Evolutionary conservation across 2,329 filamentous ascomycete species (phyloP), one percentile per base, ranked within the genome.

Genomic region (Colletotrichum coccodes): DNA sequence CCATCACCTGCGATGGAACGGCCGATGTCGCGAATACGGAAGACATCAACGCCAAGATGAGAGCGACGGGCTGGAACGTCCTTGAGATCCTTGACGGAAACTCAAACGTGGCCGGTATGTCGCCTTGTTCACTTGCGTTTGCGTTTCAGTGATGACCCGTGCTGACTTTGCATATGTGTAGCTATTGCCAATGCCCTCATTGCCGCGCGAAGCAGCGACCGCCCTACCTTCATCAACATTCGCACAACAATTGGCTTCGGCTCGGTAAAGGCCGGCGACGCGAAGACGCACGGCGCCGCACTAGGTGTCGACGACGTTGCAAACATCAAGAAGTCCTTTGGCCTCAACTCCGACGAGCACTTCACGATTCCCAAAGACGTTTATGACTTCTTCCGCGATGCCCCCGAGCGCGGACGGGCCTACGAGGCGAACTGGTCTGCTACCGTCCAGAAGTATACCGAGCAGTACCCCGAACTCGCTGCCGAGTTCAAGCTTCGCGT

Each of bases 141-240:
- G 42, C n/a, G 42, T 46, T 1, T 23, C 11, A n/a, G n/a, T 23
- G 4, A 21, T 9, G n/a, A 2, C 12, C 11, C 38, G n/a, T n/a
- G 1, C 38, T 40, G 16, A 40, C 21, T 46, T 18, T 23, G 3
- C n/a, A 21, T 7, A 12, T 42, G 5, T 9, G 11, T 30, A 65
- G 63, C 54, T 0, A 78, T 87, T 12, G 83, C 87, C 4, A 59
- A 75, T 12, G 86, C 86, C 1, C 75, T 89, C 23, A 76, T 82
- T 42, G 75, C 79, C 26, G 84, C 85, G 6, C 80, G 82, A 50
- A 72, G 75, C 3, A 80, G 79, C 6, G 80, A 83, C 1, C 86
- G 86, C 72, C 87, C 87, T 0, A 85, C 83, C 0, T 89, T 89
- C 70, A 84, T 89, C 78, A 89, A 89, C 69, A 78, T 89, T 6